A percentile compares a stretch with the other conserved stretches of the same genome.
Conservation (phyloP, 2,329 filamentous ascomycete species). For the Metarhizium sp. region DNA sequence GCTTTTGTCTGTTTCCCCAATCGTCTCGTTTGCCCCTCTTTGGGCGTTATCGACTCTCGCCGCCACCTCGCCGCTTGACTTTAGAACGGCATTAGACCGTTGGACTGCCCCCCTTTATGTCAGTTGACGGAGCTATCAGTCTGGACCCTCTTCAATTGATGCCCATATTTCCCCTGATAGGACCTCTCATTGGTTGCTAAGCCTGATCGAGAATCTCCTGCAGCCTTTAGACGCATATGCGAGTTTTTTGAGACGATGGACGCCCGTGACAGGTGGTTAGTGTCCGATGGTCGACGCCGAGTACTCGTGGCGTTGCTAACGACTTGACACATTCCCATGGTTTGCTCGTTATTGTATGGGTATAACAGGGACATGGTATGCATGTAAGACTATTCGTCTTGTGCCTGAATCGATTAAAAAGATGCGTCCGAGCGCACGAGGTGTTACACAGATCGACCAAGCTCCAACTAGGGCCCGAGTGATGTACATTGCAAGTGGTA, state of each 20-base stretch:
- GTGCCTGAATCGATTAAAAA: background rate
- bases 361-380: background rate
- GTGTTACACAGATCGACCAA: background rate
- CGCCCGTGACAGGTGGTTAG: background rate
- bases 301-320: background rate
- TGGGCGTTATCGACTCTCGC: background rate
- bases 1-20: background rate
- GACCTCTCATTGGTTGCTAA: background rate
- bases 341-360: background rate
- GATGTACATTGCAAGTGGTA: background rate
- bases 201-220: background rate
- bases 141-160: background rate
- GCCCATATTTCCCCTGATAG: background rate
- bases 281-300: background rate
- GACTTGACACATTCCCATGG: background rate
- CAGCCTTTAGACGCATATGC: background rate
- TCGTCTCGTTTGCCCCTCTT: background rate
- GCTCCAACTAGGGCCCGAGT: background rate
- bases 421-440: too few relatives aligned
- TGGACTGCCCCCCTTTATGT: background rate
- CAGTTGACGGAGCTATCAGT: background rate
- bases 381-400: background rate
- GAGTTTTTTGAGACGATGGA: background rate
- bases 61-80: background rate
- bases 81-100: background rate